phyloP scores from a whole-genome alignment of 2,329 filamentous ascomycete species.

The Fusarium hostae region DNA sequence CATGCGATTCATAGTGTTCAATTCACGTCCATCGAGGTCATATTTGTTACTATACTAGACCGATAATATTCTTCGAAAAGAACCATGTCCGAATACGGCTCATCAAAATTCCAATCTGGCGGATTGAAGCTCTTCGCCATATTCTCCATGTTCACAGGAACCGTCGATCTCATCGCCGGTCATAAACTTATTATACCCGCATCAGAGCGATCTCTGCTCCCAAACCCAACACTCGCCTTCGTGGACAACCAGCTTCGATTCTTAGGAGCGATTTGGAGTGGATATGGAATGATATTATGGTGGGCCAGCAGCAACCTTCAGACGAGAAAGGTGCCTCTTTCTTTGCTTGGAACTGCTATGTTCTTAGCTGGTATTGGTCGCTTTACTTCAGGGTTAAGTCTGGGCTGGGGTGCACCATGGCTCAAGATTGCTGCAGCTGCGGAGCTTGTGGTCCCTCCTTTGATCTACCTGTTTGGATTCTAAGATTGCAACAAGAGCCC shows the following conservation, averaged over 20 bases:
- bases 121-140: constrained; percentile 7
- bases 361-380: constrained; percentile 1
- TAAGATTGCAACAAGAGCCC: neutral
- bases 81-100: neutral
- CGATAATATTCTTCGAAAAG: fast-evolving
- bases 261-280: constrained; percentile 1
- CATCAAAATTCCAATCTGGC: neutral
- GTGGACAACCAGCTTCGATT: constrained; percentile 14
- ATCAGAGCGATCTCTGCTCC: neutral
- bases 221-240: neutral
- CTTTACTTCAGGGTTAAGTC: neutral
- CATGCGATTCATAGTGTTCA: fast-evolving
- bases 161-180: neutral
- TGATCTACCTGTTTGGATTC: constrained; percentile 4
- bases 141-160: neutral
- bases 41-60: neutral
- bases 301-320: neutral
- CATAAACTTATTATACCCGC: constrained; percentile 4
- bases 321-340: neutral
- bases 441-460: neutral
- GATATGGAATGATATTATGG: constrained; percentile 3
- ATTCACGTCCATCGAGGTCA: fast-evolving
- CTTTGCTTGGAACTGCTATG: neutral
- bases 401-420: constrained; percentile 6
- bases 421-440: neutral